Conservation (phyloP, 2,329 filamentous ascomycete species). For the Helicocarpus griseus region DNA sequence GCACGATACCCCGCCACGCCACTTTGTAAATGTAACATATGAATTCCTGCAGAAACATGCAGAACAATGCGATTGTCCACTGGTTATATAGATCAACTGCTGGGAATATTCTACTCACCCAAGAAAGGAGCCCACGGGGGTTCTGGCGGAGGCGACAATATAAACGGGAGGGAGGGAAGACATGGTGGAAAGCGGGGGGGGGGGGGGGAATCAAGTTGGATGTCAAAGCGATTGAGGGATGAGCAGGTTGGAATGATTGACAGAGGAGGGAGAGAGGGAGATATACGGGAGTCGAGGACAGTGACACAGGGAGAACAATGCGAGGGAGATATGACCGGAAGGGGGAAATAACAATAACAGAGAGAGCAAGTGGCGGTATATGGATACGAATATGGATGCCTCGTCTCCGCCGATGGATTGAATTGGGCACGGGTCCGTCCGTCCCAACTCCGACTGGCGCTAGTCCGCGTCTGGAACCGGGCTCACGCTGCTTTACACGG, state of each 20-base stretch:
- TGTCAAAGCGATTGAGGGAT: neutral
- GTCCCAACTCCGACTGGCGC: too few relatives aligned
- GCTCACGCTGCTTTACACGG: too few relatives aligned
- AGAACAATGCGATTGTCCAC: neutral
- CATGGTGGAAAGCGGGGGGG: constrained; percentile 9
- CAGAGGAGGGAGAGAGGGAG: neutral
- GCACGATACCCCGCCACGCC: neutral
- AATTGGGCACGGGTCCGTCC: too few relatives aligned
- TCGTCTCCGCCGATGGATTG: too few relatives aligned
- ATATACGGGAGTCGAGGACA: neutral
- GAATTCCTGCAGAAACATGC: too few relatives aligned
- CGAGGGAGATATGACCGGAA: neutral
- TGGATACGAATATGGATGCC: neutral
- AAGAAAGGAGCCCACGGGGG: constrained; percentile 87
- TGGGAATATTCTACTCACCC: constrained; percentile 50
- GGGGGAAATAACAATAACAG: neutral
- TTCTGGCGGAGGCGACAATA: constrained; percentile 85
- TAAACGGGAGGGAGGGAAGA: constrained; percentile 77
- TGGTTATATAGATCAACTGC: neutral
- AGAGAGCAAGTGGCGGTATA: neutral
- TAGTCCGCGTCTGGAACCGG: too few relatives aligned
- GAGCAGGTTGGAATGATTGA: neutral
- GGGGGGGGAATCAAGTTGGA: too few relatives aligned
- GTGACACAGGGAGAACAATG: neutral
- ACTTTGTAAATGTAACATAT: neutral